A percentile compares a stretch with the other conserved stretches of the same genome.
phyloP scores from a whole-genome alignment of 805 yeast genomes.

The Phaffomyces opuntiae region DNA sequence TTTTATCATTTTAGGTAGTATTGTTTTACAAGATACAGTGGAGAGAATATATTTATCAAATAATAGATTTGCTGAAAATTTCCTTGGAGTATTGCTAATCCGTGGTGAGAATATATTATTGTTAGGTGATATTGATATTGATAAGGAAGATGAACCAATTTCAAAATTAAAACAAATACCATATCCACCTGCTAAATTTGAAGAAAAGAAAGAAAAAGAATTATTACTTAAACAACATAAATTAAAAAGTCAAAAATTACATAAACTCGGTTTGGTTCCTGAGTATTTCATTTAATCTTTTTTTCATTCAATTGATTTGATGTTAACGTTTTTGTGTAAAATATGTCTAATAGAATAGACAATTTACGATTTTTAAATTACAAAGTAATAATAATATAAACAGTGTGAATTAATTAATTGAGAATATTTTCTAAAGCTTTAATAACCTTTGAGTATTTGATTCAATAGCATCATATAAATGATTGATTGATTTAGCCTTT shows the following conservation, averaged over 20 bases:
- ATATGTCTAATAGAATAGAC: too few species aligned
- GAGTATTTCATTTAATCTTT: slow-evolving; percentile 38
- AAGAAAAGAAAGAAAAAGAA: slow-evolving; percentile 26
- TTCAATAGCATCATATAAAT: slow-evolving; percentile 21
- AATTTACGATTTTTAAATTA: too few species aligned
- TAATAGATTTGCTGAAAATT: slow-evolving; percentile 63
- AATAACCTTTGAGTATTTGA: slow-evolving; percentile 14
- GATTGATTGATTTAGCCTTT: slow-evolving; percentile 29
- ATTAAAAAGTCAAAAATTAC: slow-evolving; percentile 39
- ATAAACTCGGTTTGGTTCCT: slow-evolving; percentile 47
- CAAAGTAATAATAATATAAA: too few species aligned
- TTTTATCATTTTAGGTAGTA: slow-evolving; percentile 44
- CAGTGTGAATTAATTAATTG: neutral
- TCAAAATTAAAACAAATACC: slow-evolving; percentile 48
- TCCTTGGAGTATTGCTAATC: slow-evolving; percentile 75
- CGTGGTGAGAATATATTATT: slow-evolving; percentile 95
- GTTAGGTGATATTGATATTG: slow-evolving; percentile 90
- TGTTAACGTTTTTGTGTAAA: neutral
- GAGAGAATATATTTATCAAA: slow-evolving; percentile 72
- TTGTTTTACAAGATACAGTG: slow-evolving; percentile 84
- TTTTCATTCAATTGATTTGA: neutral
- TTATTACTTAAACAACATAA: slow-evolving; percentile 35
- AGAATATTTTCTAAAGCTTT: slow-evolving; percentile 8
- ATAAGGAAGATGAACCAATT: slow-evolving; percentile 69
- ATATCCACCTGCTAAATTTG: slow-evolving; percentile 52